Base-by-base conservation (phyloP, 352 stramenopile species). In the Paralagenidium karlingii region DNA sequence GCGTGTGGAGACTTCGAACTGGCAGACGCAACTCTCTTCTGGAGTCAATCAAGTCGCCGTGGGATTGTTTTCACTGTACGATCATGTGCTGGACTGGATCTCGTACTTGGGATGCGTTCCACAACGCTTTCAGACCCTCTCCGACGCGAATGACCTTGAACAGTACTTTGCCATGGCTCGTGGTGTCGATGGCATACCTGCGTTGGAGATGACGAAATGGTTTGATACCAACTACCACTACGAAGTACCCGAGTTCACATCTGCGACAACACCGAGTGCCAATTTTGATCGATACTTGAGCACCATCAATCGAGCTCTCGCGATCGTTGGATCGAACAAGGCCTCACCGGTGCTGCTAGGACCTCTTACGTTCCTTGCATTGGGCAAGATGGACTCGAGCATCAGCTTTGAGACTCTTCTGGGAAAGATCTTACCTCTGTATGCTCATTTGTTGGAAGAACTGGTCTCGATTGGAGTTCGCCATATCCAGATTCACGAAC, bases 151-250 rank as follows among this genome's bases (percentile, higher is more conserved):
- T n/a, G n/a, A n/a, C n/a, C 57, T 86, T 3, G 42, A 68, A 25
- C 73, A 84, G 53, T 87, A 95, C 63, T 95, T 96, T 58, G 78
- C 80, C 37, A 95, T 96, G 82, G 80, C 82, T 4, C 75, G 83
- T 34, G 84, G 85, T 33, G 63, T 91, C 3, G 81, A 96, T 54
- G 82, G 80, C 45, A 93, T 91, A 54, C 61, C 67, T 8, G 87
- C 87, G 6, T 68, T 96, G 26, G 87, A 94, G 54, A 95, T 96
- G 87, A 96, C 80, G 55, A 94, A 96, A 67, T 96, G 81, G 80
- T 95, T 96, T 55, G 87, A 95, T 60, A 89, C 77, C 29, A 96
- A 96, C 77, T 96, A 96, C 61, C 87, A 96, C 70, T 96, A 96
- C 73, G 84, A 95, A 55, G 83, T 96, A 31, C 83, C 87, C 2